These are phyloP conservation scores for Achlya hypogyna DNA, from an alignment of 352 stramenopile genomes.

Conservation along the genomic window DNA sequence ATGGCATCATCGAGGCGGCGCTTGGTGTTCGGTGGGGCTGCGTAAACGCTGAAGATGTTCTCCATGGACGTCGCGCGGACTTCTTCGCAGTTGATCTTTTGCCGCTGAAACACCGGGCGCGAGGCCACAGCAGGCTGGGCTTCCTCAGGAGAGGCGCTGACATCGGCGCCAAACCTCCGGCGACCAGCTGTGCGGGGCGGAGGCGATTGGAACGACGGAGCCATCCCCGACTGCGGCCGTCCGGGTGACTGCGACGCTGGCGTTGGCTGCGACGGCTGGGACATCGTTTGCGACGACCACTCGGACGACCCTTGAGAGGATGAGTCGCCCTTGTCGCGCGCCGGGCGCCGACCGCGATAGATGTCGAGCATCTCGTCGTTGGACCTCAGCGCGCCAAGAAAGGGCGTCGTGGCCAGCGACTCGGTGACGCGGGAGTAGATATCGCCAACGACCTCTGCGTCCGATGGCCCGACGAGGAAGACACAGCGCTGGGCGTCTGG, in stretches of 20 bases:
- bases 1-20: too few relatives aligned
- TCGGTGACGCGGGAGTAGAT: not conserved
- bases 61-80: not conserved
- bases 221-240: too few relatives aligned
- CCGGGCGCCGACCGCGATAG: not conserved
- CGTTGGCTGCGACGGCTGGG: not conserved
- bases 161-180: not conserved
- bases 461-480: conserved; percentile 35
- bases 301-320: too few relatives aligned
- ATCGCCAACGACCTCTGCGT: not conserved
- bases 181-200: too few relatives aligned
- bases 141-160: not conserved
- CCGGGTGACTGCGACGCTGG: not conserved
- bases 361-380: not conserved
- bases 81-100: not conserved
- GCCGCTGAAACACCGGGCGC: not conserved
- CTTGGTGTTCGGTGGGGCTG: too few relatives aligned
- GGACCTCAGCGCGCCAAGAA: not conserved
- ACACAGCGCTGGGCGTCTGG: conserved; percentile 31
- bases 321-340: not conserved
- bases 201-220: not conserved
- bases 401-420: not conserved
- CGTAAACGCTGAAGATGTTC: not conserved
- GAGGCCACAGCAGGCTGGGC: not conserved
- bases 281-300: not conserved